These are phyloP conservation scores for Apiospora rasikravindrae DNA, from an alignment of 2,329 filamentous ascomycete species.

Conservation along the genomic window DNA sequence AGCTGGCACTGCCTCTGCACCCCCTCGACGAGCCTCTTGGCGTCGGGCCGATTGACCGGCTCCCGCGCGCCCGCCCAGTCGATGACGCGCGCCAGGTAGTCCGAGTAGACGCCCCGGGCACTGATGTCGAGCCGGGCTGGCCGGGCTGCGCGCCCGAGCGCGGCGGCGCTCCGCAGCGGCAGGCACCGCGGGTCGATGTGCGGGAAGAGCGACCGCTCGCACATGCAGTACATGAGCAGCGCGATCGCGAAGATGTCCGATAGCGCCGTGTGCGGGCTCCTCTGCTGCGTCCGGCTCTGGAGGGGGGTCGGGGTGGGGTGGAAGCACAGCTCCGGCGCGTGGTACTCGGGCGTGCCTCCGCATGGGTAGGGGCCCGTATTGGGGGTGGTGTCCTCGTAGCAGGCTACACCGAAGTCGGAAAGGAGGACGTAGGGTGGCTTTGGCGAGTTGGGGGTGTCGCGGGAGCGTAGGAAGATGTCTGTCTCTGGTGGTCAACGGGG, in stretches of 20 bases:
- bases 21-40: slow-evolving; percentile 19
- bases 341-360: slow-evolving; percentile 25
- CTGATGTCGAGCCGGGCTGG: slow-evolving; percentile 22
- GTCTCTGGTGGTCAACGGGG: background rate
- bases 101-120: slow-evolving; percentile 25
- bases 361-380: background rate
- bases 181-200: slow-evolving; percentile 26
- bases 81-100: slow-evolving; percentile 27
- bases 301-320: slow-evolving; percentile 21
- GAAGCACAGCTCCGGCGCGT: slow-evolving; percentile 29
- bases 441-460: slow-evolving; percentile 26
- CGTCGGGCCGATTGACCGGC: slow-evolving; percentile 22
- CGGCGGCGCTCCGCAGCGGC: slow-evolving; percentile 23
- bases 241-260: slow-evolving; percentile 29
- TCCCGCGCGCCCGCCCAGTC: slow-evolving; percentile 26
- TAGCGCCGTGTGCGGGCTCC: slow-evolving; percentile 24
- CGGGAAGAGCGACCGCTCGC: slow-evolving; percentile 25
- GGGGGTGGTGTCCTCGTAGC: background rate
- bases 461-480: slow-evolving; percentile 29
- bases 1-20: slow-evolving; percentile 17
- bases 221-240: slow-evolving; percentile 26
- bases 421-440: slow-evolving; percentile 28
- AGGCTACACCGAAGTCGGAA: slow-evolving; percentile 27
- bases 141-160: slow-evolving; percentile 26
- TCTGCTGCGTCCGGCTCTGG: slow-evolving; percentile 10